These are phyloP conservation scores for Chlamydomonas schloesseri DNA, from an alignment of 139 green algal genomes.

Conservation along the genomic window DNA sequence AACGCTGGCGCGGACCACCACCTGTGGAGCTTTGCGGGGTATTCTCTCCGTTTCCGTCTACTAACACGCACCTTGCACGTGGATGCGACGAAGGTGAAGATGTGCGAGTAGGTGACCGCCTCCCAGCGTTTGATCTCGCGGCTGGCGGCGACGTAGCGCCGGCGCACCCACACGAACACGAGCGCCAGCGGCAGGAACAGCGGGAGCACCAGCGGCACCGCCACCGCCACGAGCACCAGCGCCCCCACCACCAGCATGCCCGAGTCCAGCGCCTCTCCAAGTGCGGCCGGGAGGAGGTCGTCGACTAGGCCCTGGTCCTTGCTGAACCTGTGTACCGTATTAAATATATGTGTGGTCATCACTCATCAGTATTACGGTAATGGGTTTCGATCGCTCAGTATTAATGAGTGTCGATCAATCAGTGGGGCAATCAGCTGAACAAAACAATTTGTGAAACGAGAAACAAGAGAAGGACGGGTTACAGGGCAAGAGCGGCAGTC, in stretches of 20 bases:
- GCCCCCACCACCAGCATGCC: constrained; percentile 23
- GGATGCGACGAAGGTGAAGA: constrained; percentile 87
- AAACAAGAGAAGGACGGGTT: no score
- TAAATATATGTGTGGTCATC: no score
- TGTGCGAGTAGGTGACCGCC: constrained; percentile 80
- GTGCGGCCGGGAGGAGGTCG: constrained; percentile 76
- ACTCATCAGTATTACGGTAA: no score
- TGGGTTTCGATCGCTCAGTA: no score
- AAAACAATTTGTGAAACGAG: no score
- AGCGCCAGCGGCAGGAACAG: constrained; percentile 75
- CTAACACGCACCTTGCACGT: constrained; percentile 76
- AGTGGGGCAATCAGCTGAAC: no score
- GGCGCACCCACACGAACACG: constrained; percentile 46
- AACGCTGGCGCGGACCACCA: no score
- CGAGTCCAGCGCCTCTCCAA: constrained; percentile 77
- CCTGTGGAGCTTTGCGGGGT: no score
- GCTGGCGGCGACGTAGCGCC: constrained; percentile 78
- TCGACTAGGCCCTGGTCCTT: constrained; percentile 85
- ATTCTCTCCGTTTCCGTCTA: no score
- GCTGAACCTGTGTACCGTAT: constrained; percentile 55
- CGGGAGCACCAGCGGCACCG: constrained; percentile 80
- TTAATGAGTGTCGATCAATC: no score
- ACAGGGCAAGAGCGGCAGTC: no score
- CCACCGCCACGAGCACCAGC: constrained; percentile 62
- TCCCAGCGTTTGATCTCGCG: constrained; percentile 95